Conservation (phyloP, 805 yeast genomes). For the Kregervanrija fluxuum region DNA sequence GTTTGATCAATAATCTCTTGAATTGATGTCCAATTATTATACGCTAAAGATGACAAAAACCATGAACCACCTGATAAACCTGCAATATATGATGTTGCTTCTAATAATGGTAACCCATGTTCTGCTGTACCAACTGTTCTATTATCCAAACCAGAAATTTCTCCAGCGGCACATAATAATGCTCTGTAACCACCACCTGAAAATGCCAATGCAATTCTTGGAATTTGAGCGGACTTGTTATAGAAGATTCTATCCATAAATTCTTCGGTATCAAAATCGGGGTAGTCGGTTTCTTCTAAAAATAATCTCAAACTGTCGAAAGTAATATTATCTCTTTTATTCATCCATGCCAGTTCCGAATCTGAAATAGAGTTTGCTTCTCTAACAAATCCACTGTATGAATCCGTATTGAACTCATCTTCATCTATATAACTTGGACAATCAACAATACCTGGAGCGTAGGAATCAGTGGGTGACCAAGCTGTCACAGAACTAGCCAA, state of each 20-base stretch:
- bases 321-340: constrained; percentile 38
- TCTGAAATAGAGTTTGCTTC: constrained; percentile 39
- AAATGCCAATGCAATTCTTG: constrained; percentile 52
- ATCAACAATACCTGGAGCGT: constrained; percentile 53
- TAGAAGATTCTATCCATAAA: constrained; percentile 29
- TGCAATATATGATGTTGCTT: constrained; percentile 60
- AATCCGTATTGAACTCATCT: constrained; percentile 8
- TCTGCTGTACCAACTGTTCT: constrained; percentile 49
- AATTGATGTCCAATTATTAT: constrained; percentile 68
- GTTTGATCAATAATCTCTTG: constrained; percentile 43
- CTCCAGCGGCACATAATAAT: constrained; percentile 81
- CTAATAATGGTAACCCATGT: constrained; percentile 66
- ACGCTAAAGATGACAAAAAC: constrained; percentile 62
- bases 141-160: constrained; percentile 70
- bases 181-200: constrained; percentile 92
- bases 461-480: constrained; percentile 52
- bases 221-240: constrained; percentile 30
- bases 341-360: constrained; percentile 47
- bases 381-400: constrained; percentile 29
- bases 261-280: constrained; percentile 39
- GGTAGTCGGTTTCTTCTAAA: constrained; percentile 37
- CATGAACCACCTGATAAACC: constrained; percentile 86
- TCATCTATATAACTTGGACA: constrained; percentile 38
- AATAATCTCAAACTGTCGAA: constrained; percentile 39
- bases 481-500: constrained; percentile 9